Percentiles rank a stretch among this genome's conserved stretches.
phyloP scores from a whole-genome alignment of 345 rosid genomes.

The Boechera stricta region DNA sequence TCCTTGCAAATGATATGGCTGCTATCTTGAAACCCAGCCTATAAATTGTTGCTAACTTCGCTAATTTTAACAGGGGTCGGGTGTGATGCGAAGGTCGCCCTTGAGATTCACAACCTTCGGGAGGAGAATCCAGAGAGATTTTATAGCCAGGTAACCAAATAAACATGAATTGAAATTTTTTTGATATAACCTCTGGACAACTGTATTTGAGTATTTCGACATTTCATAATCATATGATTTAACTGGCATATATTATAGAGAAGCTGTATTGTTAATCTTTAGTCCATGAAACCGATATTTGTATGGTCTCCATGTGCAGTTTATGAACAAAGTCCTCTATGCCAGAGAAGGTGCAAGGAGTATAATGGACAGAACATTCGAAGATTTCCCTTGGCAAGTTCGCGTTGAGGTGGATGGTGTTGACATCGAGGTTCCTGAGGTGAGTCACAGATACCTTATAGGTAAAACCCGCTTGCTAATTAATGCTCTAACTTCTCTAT shows the following conservation, averaged over 20 bases:
- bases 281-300: conserved; percentile 24
- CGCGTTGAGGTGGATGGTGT: conserved; percentile 88
- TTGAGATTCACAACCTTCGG: conserved; percentile 81
- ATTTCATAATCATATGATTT: conserved; percentile 4
- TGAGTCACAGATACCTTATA: conserved; percentile 41
- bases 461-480: not conserved
- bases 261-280: not conserved
- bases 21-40: conserved; percentile 4
- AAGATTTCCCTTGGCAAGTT: conserved; percentile 85
- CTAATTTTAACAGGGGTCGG: conserved; percentile 64
- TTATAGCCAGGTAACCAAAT: conserved; percentile 67
- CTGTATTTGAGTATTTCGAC: not conserved
- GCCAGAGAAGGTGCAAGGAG: conserved; percentile 93
- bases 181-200: not conserved
- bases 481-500: conserved; percentile 19
- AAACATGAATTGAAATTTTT: conserved; percentile 1
- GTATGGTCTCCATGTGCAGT: conserved; percentile 53
- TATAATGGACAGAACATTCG: conserved; percentile 91
- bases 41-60: conserved; percentile 6
- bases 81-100: conserved; percentile 93
- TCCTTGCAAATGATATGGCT: conserved; percentile 5
- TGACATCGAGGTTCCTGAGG: conserved; percentile 92
- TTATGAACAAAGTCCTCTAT: conserved; percentile 91
- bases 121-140: conserved; percentile 90
- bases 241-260: conserved; percentile 1